phyloP scores from a whole-genome alignment of 352 stramenopile species.

The Globisporangium paddicum region DNA sequence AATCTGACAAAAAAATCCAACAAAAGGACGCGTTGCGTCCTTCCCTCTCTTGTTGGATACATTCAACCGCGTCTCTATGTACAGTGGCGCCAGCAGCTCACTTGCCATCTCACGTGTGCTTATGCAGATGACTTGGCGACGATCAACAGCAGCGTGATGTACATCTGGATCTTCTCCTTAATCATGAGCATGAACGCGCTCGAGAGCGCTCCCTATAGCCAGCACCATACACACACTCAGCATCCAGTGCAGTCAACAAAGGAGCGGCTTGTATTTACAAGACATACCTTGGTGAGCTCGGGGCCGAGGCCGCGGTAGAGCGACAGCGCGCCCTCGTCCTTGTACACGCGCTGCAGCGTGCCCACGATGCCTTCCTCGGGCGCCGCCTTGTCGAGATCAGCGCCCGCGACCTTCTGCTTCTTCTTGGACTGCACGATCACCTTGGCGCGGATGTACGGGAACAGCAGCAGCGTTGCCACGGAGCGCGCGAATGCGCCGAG shows the following conservation, averaged over 20 bases:
- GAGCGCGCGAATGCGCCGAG: constrained; percentile 92
- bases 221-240: constrained; percentile 2
- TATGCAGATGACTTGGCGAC: constrained; percentile 24
- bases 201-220: constrained; percentile 88
- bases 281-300: constrained; percentile 86
- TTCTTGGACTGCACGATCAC: constrained; percentile 91
- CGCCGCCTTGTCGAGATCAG: constrained; percentile 11
- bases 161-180: constrained; percentile 95
- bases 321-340: constrained; percentile 79
- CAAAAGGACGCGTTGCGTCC: no score
- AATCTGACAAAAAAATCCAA: no score
- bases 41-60: no score
- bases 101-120: no score
- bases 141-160: constrained; percentile 83
- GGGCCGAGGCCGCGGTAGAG: constrained; percentile 94
- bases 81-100: no score
- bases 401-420: constrained; percentile 27
- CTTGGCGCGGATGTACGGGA: constrained; percentile 96
- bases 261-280: not conserved
- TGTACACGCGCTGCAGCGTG: constrained; percentile 72
- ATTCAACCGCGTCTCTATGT: no score
- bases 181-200: constrained; percentile 97
- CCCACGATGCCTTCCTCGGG: constrained; percentile 71
- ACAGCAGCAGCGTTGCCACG: constrained; percentile 94
- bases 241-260: not conserved